These are phyloP conservation scores for Collybiopsis luxurians DNA, from an alignment of 768 basidiomycete genomes.

Conservation along the genomic window DNA sequence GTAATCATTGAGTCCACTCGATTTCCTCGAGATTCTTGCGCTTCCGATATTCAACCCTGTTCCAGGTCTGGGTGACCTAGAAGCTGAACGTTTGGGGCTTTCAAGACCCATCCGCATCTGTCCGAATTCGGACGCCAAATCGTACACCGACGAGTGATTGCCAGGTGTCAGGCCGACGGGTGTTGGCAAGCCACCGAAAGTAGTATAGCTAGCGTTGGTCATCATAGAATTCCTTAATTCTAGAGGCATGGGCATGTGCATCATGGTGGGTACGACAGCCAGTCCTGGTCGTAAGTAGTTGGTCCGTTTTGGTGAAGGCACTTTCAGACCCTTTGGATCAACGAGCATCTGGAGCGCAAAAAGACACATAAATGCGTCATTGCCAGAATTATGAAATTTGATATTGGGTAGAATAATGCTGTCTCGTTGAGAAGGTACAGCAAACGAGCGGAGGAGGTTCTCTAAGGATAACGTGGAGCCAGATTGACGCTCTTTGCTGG, in stretches of 20 bases:
- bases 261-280: neutral
- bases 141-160: slow-evolving; percentile 7
- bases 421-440: slow-evolving; percentile 27
- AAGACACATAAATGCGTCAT: slow-evolving; percentile 71
- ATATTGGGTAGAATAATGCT: slow-evolving; percentile 35
- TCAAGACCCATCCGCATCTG: slow-evolving; percentile 9
- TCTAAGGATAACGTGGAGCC: slow-evolving; percentile 62
- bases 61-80: slow-evolving; percentile 9
- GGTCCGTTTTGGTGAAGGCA: slow-evolving; percentile 31
- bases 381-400: slow-evolving; percentile 70
- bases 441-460: slow-evolving; percentile 59
- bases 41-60: neutral
- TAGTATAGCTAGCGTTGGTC: neutral
- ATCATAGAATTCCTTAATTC: neutral
- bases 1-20: slow-evolving; percentile 6
- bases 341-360: slow-evolving; percentile 68
- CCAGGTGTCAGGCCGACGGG: neutral
- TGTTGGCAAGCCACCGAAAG: slow-evolving; percentile 2
- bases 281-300: slow-evolving; percentile 1
- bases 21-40: slow-evolving; percentile 9
- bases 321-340: slow-evolving; percentile 45
- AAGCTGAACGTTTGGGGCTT: slow-evolving; percentile 1
- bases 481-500: slow-evolving; percentile 47
- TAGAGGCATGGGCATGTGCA: neutral
- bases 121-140: slow-evolving; percentile 11